Evolutionary conservation across 495 filamentous ascomycete genomes (phyloP), one percentile per base, ranked within the genome.

Genomic region (Penicillium daleae): DNA sequence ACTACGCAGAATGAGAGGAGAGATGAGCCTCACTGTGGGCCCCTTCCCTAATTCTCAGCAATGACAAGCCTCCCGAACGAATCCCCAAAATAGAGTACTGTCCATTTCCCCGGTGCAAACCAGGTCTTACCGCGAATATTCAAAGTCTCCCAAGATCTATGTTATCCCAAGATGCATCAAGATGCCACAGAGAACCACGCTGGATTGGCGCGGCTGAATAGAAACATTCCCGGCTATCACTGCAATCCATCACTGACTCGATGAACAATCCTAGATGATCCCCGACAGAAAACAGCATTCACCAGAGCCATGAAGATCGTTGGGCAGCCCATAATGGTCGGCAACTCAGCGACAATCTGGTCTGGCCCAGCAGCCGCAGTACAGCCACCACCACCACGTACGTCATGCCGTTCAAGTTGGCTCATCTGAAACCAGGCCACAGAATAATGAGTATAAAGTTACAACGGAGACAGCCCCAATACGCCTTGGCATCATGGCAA

Each of bases 341-440:
- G 46, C 46, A 50, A n/a, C 22, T 27, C 12, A 9, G 4, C 44
- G 24, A 29, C 46, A 7, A 27, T 26, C 19, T 24, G 15, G 12
- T 24, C n/a, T n/a, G n/a, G n/a, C n/a, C n/a, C 26, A 10, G 24
- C 13, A 15, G 26, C 22, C 19, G 3, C n/a, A 7, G 40, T 44
- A 44, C 42, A 46, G 42, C 42, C 42, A 46, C 42, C 42, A 46
- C 42, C 42, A 46, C 42, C 42, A 21, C 42, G 24, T 26, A 50
- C 46, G 46, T 50, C 46, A 50, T 21, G 6, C 24, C 24, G 24
- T 12, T 17, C 24, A 24, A 7, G 46, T 29, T 50, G 24, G 24
- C 22, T 29, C 24, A 15, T 4, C 2, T 1, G 10, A n/a, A n/a
- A 13, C 6, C 1, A 27, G 9, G 12, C 24, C 22, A 0, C 7